Base-by-base conservation (phyloP, 306 rosid species). In the Vachellia pachyceras region DNA sequence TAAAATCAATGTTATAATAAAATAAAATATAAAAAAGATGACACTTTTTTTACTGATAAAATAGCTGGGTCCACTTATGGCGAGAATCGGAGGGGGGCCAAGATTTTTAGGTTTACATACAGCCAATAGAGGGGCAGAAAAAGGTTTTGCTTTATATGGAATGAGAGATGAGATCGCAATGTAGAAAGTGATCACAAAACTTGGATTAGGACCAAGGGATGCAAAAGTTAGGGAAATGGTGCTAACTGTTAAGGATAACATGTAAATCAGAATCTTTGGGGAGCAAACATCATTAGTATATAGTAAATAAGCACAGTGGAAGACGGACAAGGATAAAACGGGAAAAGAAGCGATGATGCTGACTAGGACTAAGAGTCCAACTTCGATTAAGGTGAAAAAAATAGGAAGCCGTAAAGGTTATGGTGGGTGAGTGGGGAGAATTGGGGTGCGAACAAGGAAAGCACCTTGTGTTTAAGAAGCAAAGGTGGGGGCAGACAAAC, bases 401-500 rank as follows among this genome's bases (percentile, higher is more conserved):
- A 40, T 71, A 54, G 61, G 50, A 39, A 47, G 73, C 29, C 60
- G 42, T 35, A 39, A 45, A 5, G 40, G 41, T 40, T 20, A 35
- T 25, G n/a, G 64, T 66, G 71, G 71, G 44, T 36, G 18, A 15
- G 70, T n/a, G 63, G 12, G 14, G 70, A 10, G 33, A 64, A 64
- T 15, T 14, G 9, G 60, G 67, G 11, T 41, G 4, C 54, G 52
- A 47, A 40, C 7, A 35, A 10, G 61, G 60, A 47, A 40, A 68
- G 75, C 80, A 64, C 73, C 45, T 33, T 80, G 50, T 52, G 14
- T 10, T 23, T 3, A 55, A 72, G 61, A 20, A 23, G 15, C n/a
- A 70, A 83, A 14, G 25, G 46, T 37, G 37, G 66, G 87, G 84
- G 6, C 50, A 41, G 91, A 79, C 94, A 89, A 66, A 45, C 89